phyloP scores from a whole-genome alignment of 305 asterid species.

The Petunia hybrid region DNA sequence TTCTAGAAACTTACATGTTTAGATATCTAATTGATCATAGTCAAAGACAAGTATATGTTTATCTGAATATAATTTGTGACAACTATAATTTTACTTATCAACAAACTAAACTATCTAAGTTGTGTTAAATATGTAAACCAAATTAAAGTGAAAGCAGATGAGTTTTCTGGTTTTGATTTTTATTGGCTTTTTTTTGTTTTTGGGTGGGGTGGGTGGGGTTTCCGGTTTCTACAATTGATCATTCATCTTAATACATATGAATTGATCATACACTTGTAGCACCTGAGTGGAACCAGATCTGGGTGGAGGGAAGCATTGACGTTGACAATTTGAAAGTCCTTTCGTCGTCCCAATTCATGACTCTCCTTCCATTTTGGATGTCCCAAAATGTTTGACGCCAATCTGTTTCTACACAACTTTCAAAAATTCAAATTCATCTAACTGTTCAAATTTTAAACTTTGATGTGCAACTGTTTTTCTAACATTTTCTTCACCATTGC shows the following conservation, averaged over 20 bases:
- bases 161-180: too few relatives aligned
- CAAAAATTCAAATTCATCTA: not conserved
- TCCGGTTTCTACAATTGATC: not conserved
- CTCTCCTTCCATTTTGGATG: slow-evolving; percentile 9
- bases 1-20: not conserved
- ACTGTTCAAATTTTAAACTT: not conserved
- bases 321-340: slow-evolving; percentile 13
- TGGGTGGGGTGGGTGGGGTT: too few relatives aligned
- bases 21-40: slow-evolving; percentile 13
- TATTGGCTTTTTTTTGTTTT: not conserved
- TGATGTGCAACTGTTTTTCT: not conserved
- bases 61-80: too few relatives aligned
- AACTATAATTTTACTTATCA: too few relatives aligned
- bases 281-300: not conserved
- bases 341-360: not conserved
- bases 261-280: slow-evolving; percentile 8
- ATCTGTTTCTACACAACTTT: not conserved
- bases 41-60: slow-evolving; percentile 4
- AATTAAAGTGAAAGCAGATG: too few relatives aligned
- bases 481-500: not conserved
- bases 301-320: not conserved
- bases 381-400: not conserved
- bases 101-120: too few relatives aligned
- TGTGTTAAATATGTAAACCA: too few relatives aligned
- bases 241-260: slow-evolving; percentile 1